phyloP scores from a whole-genome alignment of 306 rosid species.

The Arachis hypogaea region DNA sequence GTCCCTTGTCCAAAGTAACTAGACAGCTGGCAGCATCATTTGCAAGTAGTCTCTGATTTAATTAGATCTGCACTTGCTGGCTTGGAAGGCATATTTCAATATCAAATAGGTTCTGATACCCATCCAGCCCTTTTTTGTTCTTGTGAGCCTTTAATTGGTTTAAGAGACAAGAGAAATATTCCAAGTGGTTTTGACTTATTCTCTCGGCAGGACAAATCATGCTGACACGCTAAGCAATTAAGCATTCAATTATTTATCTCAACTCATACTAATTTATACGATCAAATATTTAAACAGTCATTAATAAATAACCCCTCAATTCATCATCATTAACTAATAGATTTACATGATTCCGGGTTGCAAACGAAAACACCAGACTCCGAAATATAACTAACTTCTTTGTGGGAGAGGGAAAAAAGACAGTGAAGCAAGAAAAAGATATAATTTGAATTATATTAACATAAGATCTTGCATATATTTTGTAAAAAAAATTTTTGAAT shows the following conservation, averaged over 20 bases:
- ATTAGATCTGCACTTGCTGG: background rate
- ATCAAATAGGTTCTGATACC: background rate
- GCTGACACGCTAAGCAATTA: background rate
- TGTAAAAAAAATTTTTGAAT: too few species aligned
- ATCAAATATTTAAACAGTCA: background rate
- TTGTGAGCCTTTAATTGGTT: background rate
- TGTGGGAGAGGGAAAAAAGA: background rate
- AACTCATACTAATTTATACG: background rate
- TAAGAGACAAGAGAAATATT: too few species aligned
- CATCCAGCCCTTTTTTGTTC: background rate
- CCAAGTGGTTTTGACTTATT: background rate
- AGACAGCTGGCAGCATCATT: constrained; percentile 9
- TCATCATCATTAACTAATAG: background rate
- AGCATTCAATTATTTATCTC: background rate
- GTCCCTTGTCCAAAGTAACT: background rate
- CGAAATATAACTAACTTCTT: too few species aligned
- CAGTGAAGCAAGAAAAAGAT: background rate
- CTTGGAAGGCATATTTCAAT: background rate
- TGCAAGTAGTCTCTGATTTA: background rate
- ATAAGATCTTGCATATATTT: too few species aligned
- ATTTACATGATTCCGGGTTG: background rate
- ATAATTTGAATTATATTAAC: too few species aligned
- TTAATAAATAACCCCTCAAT: background rate
- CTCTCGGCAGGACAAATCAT: background rate
- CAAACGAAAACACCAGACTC: too few species aligned